Evolutionary conservation across 148 eudicot species (phyloP).

Genomic region (Amaranthus palmeri): DNA sequence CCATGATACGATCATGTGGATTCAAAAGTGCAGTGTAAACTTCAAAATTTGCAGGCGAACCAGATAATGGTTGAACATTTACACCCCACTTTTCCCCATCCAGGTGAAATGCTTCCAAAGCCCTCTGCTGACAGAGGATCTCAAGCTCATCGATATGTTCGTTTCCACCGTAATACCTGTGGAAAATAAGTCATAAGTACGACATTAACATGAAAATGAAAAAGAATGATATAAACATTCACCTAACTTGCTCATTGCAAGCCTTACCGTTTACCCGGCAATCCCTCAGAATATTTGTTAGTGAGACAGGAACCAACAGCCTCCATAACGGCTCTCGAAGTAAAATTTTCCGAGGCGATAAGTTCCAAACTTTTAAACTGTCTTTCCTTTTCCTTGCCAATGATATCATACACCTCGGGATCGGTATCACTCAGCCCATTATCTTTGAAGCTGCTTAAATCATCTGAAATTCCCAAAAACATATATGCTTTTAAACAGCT

Average conservation of each 20-base stretch:
- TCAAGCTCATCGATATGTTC: constrained; percentile 85
- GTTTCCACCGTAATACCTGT: constrained; percentile 89
- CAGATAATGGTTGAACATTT: constrained; percentile 91
- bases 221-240: neutral
- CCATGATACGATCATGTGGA: constrained; percentile 96
- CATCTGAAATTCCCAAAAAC: constrained; percentile 33
- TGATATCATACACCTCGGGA: constrained; percentile 63
- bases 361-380: constrained; percentile 73
- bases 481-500: constrained; percentile 9
- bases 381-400: constrained; percentile 71
- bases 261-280: constrained; percentile 84
- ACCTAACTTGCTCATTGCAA: neutral
- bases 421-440: constrained; percentile 57
- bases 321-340: constrained; percentile 92
- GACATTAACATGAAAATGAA: neutral
- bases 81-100: constrained; percentile 84
- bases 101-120: constrained; percentile 75
- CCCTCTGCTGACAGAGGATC: constrained; percentile 72
- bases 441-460: constrained; percentile 62
- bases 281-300: constrained; percentile 89
- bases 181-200: constrained; percentile 2
- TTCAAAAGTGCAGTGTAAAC: constrained; percentile 85
- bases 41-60: constrained; percentile 93
- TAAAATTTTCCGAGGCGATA: constrained; percentile 93
- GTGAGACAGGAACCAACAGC: constrained; percentile 92